Conservation (phyloP, 768 basidiomycete genomes). For the Ramaria sp. region DNA sequence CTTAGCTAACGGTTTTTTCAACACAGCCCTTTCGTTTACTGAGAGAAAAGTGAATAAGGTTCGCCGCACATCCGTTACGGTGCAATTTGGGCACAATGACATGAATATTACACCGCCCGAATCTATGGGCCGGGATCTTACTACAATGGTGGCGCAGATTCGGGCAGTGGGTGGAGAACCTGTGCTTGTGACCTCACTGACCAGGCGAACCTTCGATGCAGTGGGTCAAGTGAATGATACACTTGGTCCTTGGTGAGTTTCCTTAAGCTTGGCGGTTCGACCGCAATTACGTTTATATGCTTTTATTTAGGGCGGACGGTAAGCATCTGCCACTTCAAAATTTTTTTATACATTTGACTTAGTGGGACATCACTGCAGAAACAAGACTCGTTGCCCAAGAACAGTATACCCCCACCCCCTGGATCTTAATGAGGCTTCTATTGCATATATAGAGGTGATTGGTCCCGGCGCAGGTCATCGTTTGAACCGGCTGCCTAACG, state of each 20-base stretch:
- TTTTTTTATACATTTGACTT: too few relatives aligned
- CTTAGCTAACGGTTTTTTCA: not conserved
- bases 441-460: conserved; percentile 29
- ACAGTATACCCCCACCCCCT: conserved; percentile 27
- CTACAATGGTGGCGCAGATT: conserved; percentile 28
- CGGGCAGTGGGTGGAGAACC: conserved; percentile 25
- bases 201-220: conserved; percentile 26
- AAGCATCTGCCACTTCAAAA: too few relatives aligned
- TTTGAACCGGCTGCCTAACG: conserved; percentile 31
- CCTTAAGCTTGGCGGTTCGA: not conserved
- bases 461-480: conserved; percentile 29
- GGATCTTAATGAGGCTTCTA: conserved; percentile 29
- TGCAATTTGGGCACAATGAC: too few relatives aligned
- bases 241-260: conserved; percentile 1
- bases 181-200: conserved; percentile 31
- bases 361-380: conserved; percentile 15
- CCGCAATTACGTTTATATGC: too few relatives aligned
- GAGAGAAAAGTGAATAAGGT: not conserved
- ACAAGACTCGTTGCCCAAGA: conserved; percentile 26
- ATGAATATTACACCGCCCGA: too few relatives aligned
- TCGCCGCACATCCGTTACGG: too few relatives aligned
- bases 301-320: too few relatives aligned
- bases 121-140: conserved; percentile 21
- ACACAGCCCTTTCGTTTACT: not conserved
- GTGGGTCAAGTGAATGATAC: conserved; percentile 26